phyloP scores from a whole-genome alignment of 1,139 yeast genomes.

The Geotrichum aggregatum region DNA sequence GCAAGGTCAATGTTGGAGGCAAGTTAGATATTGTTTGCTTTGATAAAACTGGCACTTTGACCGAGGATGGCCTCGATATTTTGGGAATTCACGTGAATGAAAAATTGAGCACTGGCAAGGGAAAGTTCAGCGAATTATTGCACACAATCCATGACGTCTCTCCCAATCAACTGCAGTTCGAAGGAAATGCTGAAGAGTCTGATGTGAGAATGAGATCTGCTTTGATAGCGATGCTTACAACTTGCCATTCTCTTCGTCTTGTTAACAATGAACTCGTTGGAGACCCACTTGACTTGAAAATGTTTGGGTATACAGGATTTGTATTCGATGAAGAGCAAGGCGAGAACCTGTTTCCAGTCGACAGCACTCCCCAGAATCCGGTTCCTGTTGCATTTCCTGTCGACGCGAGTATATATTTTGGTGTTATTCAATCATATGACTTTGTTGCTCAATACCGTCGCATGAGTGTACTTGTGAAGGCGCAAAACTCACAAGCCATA shows the following conservation, averaged over 20 bases:
- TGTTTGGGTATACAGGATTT: conserved; percentile 89
- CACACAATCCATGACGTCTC: conserved; percentile 36
- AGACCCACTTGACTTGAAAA: conserved; percentile 87
- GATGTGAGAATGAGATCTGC: conserved; percentile 15
- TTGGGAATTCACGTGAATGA: conserved; percentile 62
- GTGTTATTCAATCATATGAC: conserved; percentile 71
- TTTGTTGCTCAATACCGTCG: conserved; percentile 80
- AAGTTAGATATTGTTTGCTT: conserved; percentile 85
- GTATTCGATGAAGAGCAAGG: conserved; percentile 60
- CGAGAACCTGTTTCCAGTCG: conserved; percentile 38
- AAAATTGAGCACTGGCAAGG: conserved; percentile 35
- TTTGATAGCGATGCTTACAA: conserved; percentile 51
- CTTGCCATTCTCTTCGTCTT: conserved; percentile 81
- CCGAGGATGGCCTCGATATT: conserved; percentile 94
- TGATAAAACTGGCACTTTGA: conserved; percentile 95
- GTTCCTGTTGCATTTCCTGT: conserved; percentile 34
- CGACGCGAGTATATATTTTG: conserved; percentile 44
- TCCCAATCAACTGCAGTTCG: conserved; percentile 13
- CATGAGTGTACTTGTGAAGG: conserved; percentile 75
- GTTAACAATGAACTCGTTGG: conserved; percentile 82
- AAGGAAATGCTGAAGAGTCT: conserved; percentile 17
- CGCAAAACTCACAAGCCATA: conserved; percentile 33
- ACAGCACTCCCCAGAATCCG: conserved; percentile 37
- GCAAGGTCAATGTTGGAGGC: conserved; percentile 91
- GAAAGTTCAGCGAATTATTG: conserved; percentile 45